Percentiles rank a stretch among this genome's conserved stretches.
Evolutionary conservation across 371 early-diverging fungal species (phyloP).

Genomic region (Quaeritorhiza haematococci): DNA sequence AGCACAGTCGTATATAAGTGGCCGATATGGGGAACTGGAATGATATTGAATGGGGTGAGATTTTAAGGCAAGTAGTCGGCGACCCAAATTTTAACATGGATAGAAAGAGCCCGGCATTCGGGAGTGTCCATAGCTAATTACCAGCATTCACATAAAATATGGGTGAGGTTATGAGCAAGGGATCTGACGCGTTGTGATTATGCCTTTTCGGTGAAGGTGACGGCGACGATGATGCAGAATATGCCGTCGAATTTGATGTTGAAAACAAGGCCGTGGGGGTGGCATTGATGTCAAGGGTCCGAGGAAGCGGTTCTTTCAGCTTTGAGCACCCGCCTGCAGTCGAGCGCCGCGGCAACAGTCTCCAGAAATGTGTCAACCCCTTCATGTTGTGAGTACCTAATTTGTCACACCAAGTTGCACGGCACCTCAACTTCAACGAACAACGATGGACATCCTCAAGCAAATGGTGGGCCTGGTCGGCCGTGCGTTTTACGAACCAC

Average conservation of each 20-base stretch:
- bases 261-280: no score
- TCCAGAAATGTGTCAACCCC: no score
- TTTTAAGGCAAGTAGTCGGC: neutral
- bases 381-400: no score
- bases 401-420: no score
- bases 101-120: neutral
- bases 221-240: no score
- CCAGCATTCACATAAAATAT: constrained; percentile 96
- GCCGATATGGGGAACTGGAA: constrained; percentile 86
- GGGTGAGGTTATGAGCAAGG: constrained; percentile 70
- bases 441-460: constrained; percentile 60
- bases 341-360: no score
- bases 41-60: constrained; percentile 3
- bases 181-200: constrained; percentile 1
- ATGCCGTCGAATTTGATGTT: no score
- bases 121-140: constrained; percentile 14
- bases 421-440: no score
- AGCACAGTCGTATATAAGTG: constrained; percentile 87
- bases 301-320: no score
- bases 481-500: constrained; percentile 79
- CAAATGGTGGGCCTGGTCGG: constrained; percentile 75
- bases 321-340: no score
- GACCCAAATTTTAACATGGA: neutral
- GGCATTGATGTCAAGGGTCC: no score
- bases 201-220: neutral